Conservation (phyloP, 805 yeast species). For the Yamadazyma nakazawae region DNA sequence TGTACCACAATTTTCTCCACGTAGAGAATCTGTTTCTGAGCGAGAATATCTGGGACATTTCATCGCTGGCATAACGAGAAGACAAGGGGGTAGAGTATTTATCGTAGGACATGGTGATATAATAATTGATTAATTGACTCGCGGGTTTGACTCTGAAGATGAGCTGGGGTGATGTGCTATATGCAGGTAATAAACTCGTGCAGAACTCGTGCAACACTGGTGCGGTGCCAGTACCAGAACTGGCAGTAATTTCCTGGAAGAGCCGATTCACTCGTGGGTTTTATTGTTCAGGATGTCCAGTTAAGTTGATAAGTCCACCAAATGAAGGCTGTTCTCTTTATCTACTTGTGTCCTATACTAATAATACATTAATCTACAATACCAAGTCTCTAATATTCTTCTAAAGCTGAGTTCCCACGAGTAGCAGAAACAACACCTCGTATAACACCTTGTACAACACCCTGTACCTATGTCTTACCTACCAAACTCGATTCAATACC, state of each 20-base stretch:
- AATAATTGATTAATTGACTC: slow-evolving; percentile 6
- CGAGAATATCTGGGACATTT: slow-evolving; percentile 92
- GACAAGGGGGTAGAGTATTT: slow-evolving; percentile 90
- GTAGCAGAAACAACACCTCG: too few relatives aligned
- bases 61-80: slow-evolving; percentile 95
- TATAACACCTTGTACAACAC: too few relatives aligned
- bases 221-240: background rate
- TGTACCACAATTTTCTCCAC: slow-evolving; percentile 97
- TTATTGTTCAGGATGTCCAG: too few relatives aligned
- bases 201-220: background rate
- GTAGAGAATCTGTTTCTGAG: slow-evolving; percentile 92
- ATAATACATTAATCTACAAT: too few relatives aligned
- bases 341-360: too few relatives aligned
- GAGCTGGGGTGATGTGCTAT: background rate
- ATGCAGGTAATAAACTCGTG: too few relatives aligned
- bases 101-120: slow-evolving; percentile 47
- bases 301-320: too few relatives aligned
- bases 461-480: background rate
- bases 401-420: too few relatives aligned
- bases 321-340: too few relatives aligned
- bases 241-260: too few relatives aligned
- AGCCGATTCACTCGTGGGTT: too few relatives aligned
- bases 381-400: too few relatives aligned
- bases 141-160: slow-evolving; percentile 10
- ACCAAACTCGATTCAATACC: background rate